These are phyloP conservation scores for Nicotiana sylvestris DNA, from an alignment of 257 asterid genomes.

Conservation along the genomic window DNA sequence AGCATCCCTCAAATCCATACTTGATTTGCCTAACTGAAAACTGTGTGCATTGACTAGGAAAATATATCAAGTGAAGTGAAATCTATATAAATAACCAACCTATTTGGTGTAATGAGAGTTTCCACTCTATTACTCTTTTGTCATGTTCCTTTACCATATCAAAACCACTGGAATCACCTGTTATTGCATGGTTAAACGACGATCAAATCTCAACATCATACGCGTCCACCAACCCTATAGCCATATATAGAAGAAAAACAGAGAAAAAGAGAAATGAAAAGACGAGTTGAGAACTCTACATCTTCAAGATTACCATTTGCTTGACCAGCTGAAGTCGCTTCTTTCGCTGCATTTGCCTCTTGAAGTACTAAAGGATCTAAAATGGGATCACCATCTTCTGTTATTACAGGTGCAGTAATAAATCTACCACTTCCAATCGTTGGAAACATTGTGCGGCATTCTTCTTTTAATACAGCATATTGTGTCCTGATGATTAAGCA, in stretches of 20 bases:
- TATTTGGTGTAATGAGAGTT: constrained; percentile 24
- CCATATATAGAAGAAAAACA: neutral
- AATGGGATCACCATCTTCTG: constrained; percentile 86
- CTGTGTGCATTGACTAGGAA: no score
- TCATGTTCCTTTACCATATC: constrained; percentile 31
- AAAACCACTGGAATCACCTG: constrained; percentile 26
- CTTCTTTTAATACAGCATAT: constrained; percentile 75
- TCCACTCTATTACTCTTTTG: constrained; percentile 68
- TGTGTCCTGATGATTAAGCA: constrained; percentile 45
- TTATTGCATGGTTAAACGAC: neutral
- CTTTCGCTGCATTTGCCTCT: constrained; percentile 39
- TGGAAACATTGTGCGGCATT: constrained; percentile 80
- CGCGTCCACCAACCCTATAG: neutral
- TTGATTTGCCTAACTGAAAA: neutral
- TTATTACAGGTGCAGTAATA: constrained; percentile 86
- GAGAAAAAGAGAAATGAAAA: neutral
- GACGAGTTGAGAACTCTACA: constrained; percentile 10
- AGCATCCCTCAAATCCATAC: neutral
- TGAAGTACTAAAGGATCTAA: constrained; percentile 86
- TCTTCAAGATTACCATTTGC: constrained; percentile 27
- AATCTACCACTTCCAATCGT: constrained; percentile 83
- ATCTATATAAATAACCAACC: neutral
- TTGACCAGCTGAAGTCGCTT: constrained; percentile 13
- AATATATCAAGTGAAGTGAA: neutral
- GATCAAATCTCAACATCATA: neutral